These are phyloP conservation scores for Nematodospora anomalae DNA, from an alignment of 1,139 yeast species.

Conservation along the genomic window DNA sequence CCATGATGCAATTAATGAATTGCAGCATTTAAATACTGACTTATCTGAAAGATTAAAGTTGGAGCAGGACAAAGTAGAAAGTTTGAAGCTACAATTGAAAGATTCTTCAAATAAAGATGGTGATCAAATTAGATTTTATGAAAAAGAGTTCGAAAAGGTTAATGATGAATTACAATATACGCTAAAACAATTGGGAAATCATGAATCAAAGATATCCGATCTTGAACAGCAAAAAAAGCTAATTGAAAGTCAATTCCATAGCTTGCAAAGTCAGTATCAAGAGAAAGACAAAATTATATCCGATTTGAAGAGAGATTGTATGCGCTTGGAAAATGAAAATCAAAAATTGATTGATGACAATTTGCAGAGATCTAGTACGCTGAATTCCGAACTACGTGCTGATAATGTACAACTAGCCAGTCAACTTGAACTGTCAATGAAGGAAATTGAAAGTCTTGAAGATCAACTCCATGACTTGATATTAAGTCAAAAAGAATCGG, in stretches of 20 bases:
- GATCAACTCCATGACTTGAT: conserved; percentile 5
- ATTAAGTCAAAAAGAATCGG: conserved; percentile 1
- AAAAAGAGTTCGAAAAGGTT: conserved; percentile 10
- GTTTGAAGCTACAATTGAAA: conserved; percentile 2
- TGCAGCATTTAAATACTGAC: background rate
- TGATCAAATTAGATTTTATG: conserved; percentile 9
- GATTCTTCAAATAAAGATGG: background rate
- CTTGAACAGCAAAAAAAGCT: conserved; percentile 2
- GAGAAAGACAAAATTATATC: background rate
- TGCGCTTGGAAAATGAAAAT: background rate
- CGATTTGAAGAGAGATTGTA: conserved; percentile 1
- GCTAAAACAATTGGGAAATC: background rate
- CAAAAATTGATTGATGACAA: background rate
- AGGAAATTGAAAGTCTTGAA: conserved; percentile 6
- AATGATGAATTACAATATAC: conserved; percentile 5
- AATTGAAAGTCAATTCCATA: background rate
- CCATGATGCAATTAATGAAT: background rate
- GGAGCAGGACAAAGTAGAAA: background rate
- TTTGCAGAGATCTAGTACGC: background rate
- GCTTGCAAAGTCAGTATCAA: background rate
- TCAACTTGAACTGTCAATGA: conserved; percentile 1
- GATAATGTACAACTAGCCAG: conserved; percentile 4
- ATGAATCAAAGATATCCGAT: background rate
- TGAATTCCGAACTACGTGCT: background rate
- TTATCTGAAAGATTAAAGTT: conserved; percentile 3